A percentile compares a stretch with the other conserved stretches of the same genome.
phyloP scores from a whole-genome alignment of 768 basidiomycete genomes.

The Roridomyces roridus region DNA sequence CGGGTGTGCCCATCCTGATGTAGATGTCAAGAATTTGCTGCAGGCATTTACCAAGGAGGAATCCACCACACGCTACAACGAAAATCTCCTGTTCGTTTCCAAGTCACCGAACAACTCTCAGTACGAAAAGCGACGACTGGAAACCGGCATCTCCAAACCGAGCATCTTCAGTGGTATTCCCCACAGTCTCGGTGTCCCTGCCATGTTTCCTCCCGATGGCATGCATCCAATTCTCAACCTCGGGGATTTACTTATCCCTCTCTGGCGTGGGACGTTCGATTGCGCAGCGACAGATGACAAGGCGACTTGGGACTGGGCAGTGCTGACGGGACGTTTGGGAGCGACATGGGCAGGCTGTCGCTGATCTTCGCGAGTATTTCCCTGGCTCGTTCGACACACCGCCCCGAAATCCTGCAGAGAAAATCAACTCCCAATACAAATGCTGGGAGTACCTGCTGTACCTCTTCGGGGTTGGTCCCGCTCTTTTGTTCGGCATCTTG shows the following conservation, averaged over 20 bases:
- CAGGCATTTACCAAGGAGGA: background rate
- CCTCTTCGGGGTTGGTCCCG: slow-evolving; percentile 34
- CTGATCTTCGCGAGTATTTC: slow-evolving; percentile 20
- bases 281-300: slow-evolving; percentile 22
- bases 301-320: slow-evolving; percentile 28
- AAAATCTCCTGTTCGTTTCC: slow-evolving; percentile 24
- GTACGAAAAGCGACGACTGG: slow-evolving; percentile 30
- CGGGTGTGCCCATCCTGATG: slow-evolving; percentile 36
- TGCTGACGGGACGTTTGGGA: slow-evolving; percentile 25
- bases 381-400: slow-evolving; percentile 39
- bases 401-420: slow-evolving; percentile 38
- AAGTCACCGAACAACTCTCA: slow-evolving; percentile 28
- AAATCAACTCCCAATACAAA: slow-evolving; percentile 38
- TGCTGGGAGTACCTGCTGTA: slow-evolving; percentile 35
- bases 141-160: slow-evolving; percentile 38
- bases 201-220: background rate
- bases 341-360: slow-evolving; percentile 27
- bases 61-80: slow-evolving; percentile 17
- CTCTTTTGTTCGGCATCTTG: slow-evolving; percentile 28
- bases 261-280: slow-evolving; percentile 29
- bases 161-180: slow-evolving; percentile 33
- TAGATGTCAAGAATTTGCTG: slow-evolving; percentile 26
- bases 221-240: slow-evolving; percentile 1
- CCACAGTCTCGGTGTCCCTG: slow-evolving; percentile 1
- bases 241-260: slow-evolving; percentile 9